These are phyloP conservation scores for Pythium scleroteichum DNA, from an alignment of 352 stramenopile species.

Conservation along the genomic window DNA sequence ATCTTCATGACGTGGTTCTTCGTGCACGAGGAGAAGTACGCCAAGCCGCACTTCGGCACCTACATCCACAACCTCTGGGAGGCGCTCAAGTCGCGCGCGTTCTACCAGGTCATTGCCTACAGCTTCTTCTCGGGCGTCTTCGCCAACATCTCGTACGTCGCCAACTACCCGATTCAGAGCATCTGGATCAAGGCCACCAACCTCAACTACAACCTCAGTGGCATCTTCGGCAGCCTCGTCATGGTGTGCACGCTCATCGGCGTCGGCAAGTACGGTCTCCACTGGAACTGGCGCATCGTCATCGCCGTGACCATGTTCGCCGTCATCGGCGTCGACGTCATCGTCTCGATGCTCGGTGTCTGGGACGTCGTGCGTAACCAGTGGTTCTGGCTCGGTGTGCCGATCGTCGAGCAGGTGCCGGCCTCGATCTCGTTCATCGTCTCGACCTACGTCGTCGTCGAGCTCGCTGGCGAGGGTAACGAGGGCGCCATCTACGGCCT, in stretches of 20 bases:
- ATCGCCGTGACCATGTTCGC: conserved; percentile 24
- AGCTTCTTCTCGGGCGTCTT: conserved; percentile 31
- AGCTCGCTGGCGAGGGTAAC: conserved; percentile 34
- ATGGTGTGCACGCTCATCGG: conserved; percentile 26
- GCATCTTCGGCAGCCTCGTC: conserved; percentile 22
- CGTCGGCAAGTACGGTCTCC: conserved; percentile 32
- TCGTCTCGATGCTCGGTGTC: conserved; percentile 26
- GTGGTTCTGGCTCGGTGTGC: conserved; percentile 29
- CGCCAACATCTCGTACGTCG: conserved; percentile 24
- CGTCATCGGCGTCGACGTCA: conserved; percentile 23
- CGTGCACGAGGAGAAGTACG: conserved; percentile 35
- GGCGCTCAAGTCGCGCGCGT: conserved; percentile 30
- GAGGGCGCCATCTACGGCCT: conserved; percentile 32
- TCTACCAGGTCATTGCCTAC: conserved; percentile 31
- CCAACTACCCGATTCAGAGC: conserved; percentile 18
- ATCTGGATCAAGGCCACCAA: conserved; percentile 27
- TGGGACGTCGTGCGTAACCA: conserved; percentile 30
- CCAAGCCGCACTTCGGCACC: conserved; percentile 22
- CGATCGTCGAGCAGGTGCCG: conserved; percentile 25
- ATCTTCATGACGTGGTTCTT: conserved; percentile 36
- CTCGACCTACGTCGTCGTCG: conserved; percentile 28
- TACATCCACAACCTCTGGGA: conserved; percentile 36
- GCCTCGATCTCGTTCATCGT: conserved; percentile 23
- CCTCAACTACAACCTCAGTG: conserved; percentile 21
- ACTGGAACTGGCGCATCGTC: conserved; percentile 32